A percentile compares a stretch with the other conserved stretches of the same genome.
phyloP scores from a whole-genome alignment of 352 stramenopile genomes.

The Phytophthora melonis region DNA sequence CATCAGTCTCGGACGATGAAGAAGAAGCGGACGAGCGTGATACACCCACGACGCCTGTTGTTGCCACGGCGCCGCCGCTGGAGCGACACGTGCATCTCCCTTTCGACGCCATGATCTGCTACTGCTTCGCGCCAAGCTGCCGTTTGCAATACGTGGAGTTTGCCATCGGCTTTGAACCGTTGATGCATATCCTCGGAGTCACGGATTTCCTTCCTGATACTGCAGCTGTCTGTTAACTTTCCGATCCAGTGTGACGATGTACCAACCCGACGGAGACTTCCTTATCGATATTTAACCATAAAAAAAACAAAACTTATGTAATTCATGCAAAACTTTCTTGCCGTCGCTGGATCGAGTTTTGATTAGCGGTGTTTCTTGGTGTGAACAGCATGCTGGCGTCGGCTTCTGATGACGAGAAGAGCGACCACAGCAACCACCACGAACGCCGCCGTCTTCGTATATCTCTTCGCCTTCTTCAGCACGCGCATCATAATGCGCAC shows the following conservation, averaged over 20 bases:
- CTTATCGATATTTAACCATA: slow-evolving; percentile 31
- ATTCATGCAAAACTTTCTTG: slow-evolving; percentile 5
- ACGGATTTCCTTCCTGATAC: slow-evolving; percentile 58
- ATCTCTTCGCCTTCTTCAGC: slow-evolving; percentile 70
- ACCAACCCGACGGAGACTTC: slow-evolving; percentile 1
- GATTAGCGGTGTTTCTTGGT: slow-evolving; percentile 45
- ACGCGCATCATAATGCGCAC: slow-evolving; percentile 63
- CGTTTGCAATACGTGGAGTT: slow-evolving; percentile 88
- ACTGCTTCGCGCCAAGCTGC: slow-evolving; percentile 68
- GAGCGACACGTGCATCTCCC: slow-evolving; percentile 83
- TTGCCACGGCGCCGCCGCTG: slow-evolving; percentile 8
- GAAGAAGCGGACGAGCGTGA: slow-evolving; percentile 24
- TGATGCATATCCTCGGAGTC: slow-evolving; percentile 81
- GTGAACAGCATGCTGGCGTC: slow-evolving; percentile 26
- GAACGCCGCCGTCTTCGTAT: slow-evolving; percentile 17
- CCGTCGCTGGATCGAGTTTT: not conserved
- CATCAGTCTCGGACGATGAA: slow-evolving; percentile 31
- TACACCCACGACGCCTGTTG: not conserved
- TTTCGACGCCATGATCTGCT: slow-evolving; percentile 87
- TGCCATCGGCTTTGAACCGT: slow-evolving; percentile 84
- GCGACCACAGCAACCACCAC: slow-evolving; percentile 24
- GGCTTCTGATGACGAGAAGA: slow-evolving; percentile 32
- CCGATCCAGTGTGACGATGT: not conserved
- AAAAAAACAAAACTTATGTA: slow-evolving; percentile 22
- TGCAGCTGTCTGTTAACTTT: slow-evolving; percentile 17